These are phyloP conservation scores for Jatropha curcas DNA, from an alignment of 345 rosid species.

Conservation along the genomic window DNA sequence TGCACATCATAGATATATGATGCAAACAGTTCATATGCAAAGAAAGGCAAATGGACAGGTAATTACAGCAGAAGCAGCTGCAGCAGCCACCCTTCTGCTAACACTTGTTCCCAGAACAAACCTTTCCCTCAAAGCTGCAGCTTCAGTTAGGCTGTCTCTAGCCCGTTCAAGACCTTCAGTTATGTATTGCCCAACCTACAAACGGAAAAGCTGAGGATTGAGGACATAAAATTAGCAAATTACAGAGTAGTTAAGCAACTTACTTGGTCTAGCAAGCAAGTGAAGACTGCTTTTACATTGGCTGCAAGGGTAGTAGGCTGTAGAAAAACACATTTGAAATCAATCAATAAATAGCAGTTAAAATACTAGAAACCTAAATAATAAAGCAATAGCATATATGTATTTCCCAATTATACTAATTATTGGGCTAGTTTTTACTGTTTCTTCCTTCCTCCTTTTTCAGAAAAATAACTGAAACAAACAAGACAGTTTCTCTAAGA, in stretches of 20 bases:
- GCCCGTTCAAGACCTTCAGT: slow-evolving; percentile 98
- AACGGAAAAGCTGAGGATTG: slow-evolving; percentile 16
- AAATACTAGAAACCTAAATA: background rate
- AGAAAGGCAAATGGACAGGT: slow-evolving; percentile 9
- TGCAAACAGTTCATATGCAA: background rate
- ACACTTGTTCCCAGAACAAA: slow-evolving; percentile 84
- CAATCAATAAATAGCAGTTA: slow-evolving; percentile 11
- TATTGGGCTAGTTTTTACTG: background rate
- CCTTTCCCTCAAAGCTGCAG: slow-evolving; percentile 91
- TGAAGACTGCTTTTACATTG: slow-evolving; percentile 84
- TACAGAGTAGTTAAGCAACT: slow-evolving; percentile 27
- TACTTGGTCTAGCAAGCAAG: slow-evolving; percentile 90
- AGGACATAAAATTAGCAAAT: slow-evolving; percentile 19
- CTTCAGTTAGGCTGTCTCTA: slow-evolving; percentile 86
- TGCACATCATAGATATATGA: background rate
- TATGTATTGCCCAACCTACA: slow-evolving; percentile 83
- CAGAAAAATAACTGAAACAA: background rate
- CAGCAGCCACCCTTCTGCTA: slow-evolving; percentile 97
- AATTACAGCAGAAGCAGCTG: slow-evolving; percentile 66
- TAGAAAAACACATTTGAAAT: slow-evolving; percentile 20
- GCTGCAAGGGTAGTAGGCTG: slow-evolving; percentile 85
- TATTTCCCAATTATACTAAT: background rate
- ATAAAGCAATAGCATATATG: background rate
- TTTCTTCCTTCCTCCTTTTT: background rate
- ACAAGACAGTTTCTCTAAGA: background rate